Evolutionary conservation across 805 yeast species (phyloP), one percentile per base, ranked within the genome.

Genomic region (Barnettozyma siamensis): DNA sequence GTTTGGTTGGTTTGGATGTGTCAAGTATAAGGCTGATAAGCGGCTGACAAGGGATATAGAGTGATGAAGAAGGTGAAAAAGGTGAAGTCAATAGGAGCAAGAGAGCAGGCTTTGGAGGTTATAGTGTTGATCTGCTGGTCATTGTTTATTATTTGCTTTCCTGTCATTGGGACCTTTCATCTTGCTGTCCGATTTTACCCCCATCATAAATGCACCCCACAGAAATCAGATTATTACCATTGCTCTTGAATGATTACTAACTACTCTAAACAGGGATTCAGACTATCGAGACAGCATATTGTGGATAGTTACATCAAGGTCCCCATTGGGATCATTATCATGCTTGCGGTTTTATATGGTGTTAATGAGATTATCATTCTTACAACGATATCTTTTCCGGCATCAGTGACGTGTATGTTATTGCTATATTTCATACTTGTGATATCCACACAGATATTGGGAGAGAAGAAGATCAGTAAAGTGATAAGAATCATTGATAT

Each of bases 331-430:
- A 29, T 56, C 7, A 23, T 56, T n/a, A 5, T 41, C 2, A 47
- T 53, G 42, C 33, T 56, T 3, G 41, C 35, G 3, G 40, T 54
- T 7, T 42, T 55, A 10, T 56, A 56, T 24, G 59, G 57, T 4
- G 55, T 51, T 30, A 55, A 56, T 30, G 58, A 56, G 37, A 45
- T 52, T 37, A 54, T 54, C 24, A 23, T 51, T 11, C 42, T 46
- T 10, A 55, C 55, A 1, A 42, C 49, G 3, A 70, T 82, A 45
- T 63, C 67, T 35, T 79, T 83, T 55, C 91, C 91, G 0, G 73
- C 83, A 7, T 80, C 87, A 3, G 89, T 83, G 24, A 67, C 83
- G 38, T 75, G 84, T 33, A 80, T 83, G 88, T 63, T 83, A 51
- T 52, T 80, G 24, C 66, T 78, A 40, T 76, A 79, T 54, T 57